Base-by-base conservation (phyloP, 805 yeast genomes). In the Cyberlindnera veronae region DNA sequence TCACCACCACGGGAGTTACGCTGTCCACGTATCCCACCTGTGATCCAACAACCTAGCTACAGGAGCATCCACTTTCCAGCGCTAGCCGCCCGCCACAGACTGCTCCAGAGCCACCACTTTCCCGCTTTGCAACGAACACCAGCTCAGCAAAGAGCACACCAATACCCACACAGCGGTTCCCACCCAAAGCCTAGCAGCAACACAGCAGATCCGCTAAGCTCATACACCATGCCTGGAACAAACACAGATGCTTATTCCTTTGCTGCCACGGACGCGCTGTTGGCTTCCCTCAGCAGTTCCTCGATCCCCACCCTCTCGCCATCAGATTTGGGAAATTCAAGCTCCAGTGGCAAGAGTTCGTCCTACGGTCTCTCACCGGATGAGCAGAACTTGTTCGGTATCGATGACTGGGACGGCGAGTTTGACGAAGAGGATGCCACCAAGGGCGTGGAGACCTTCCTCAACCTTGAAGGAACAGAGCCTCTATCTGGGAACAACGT, bases 231-330 rank as follows among this genome's bases (percentile, higher is more conserved):
- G 11, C 38, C n/a, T 12, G 27, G 26, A 8, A 15, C 21, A 29
- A 42, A 37, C 42, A 32, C 41, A 8, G 42, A 36, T 12, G 6
- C 36, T 20, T 56, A 50, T 42, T 48, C 61, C 20, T 57, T 55
- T 38, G 57, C 51, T 23, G 60, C 50, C 23, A 54, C 61, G 10
- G 60, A 55, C 22, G 58, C 61, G n/a, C 44, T 57, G 3, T 31
- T 57, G 18, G 60, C 55, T 10, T 50, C 60, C 0, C 39, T 57
- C 11, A 51, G 57, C 16, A 29, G 44, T 15, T 48, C 59, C 1
- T 49, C 58, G 2, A 41, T 38, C 3, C 55, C 50, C 5, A 47
- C 56, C 3, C 15, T 55, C 3, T 54, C 60, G 1, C 58, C 58
- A 2, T 44, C 50, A 3, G 57, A 54, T 6, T 18, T 48, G 18